phyloP scores from a whole-genome alignment of 2,329 filamentous ascomycete genomes.

The Botrytis sinoallii region DNA sequence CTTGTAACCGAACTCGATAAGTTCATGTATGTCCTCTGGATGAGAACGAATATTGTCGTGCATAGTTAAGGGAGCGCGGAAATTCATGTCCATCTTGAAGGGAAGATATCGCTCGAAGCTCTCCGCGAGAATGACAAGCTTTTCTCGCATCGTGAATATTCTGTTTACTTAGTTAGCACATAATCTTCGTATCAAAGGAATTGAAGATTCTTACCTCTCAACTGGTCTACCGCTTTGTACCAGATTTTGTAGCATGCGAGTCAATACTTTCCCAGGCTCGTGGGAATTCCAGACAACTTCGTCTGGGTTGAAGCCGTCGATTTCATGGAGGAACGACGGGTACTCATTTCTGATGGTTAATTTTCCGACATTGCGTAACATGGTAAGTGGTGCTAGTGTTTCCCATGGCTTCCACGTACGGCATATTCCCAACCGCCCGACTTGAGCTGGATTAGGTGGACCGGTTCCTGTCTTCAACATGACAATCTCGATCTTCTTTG shows the following conservation, averaged over 20 bases:
- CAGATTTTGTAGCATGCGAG: not conserved
- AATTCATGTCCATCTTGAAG: not conserved
- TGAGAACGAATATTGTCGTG: not conserved
- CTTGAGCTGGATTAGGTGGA: not conserved
- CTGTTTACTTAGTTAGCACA: not conserved
- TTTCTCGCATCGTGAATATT: not conserved
- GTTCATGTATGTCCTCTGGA: not conserved
- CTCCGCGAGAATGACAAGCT: not conserved
- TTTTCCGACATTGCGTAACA: not conserved
- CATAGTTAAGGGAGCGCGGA: not conserved
- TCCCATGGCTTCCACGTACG: not conserved
- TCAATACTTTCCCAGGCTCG: not conserved
- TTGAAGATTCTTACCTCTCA: not conserved
- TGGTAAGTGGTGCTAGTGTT: not conserved
- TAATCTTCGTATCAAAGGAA: not conserved
- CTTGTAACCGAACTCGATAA: not conserved
- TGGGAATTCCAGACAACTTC: not conserved
- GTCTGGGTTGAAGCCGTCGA: not conserved
- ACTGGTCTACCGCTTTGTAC: not conserved
- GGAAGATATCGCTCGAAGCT: constrained; percentile 6
- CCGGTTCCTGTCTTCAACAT: not conserved
- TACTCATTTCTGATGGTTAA: not conserved
- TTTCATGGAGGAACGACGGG: not conserved
- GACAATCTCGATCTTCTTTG: not conserved
- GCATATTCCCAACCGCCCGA: not conserved